Evolutionary conservation across 495 filamentous ascomycete genomes (phyloP).

Genomic region (Penicillium paxilli): DNA sequence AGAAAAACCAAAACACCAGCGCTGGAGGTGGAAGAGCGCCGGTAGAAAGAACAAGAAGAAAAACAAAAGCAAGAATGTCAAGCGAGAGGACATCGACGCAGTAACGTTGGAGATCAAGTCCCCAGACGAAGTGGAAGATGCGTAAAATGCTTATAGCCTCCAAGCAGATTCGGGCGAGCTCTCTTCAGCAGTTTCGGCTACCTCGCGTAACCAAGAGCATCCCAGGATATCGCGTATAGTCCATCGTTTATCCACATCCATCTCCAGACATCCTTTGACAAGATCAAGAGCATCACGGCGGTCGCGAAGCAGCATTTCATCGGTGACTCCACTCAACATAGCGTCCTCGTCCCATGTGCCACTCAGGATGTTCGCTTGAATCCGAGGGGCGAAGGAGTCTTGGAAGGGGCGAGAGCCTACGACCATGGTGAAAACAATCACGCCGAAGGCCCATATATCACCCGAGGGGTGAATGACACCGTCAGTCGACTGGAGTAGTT

Average conservation of each 20-base stretch:
- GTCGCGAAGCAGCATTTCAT: constrained; percentile 21
- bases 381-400: constrained; percentile 58
- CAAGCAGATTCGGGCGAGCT: constrained; percentile 31
- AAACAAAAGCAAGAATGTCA: not conserved
- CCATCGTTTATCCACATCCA: constrained; percentile 53
- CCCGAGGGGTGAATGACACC: constrained; percentile 56
- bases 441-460: constrained; percentile 75
- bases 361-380: constrained; percentile 58
- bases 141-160: constrained; percentile 29
- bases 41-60: not conserved
- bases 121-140: not conserved
- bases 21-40: constrained; percentile 7
- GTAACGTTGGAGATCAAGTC: too few relatives aligned
- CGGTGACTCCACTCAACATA: constrained; percentile 38
- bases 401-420: constrained; percentile 70
- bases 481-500: constrained; percentile 50
- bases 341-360: constrained; percentile 61
- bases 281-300: constrained; percentile 50
- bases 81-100: too few relatives aligned
- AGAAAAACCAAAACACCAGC: constrained; percentile 1
- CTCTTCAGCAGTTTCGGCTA: constrained; percentile 29
- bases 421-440: constrained; percentile 62
- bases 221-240: constrained; percentile 53
- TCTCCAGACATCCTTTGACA: constrained; percentile 52
- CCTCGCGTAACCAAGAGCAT: constrained; percentile 55